Base-by-base conservation (phyloP, 805 yeast species). In the Candida ulmi region DNA sequence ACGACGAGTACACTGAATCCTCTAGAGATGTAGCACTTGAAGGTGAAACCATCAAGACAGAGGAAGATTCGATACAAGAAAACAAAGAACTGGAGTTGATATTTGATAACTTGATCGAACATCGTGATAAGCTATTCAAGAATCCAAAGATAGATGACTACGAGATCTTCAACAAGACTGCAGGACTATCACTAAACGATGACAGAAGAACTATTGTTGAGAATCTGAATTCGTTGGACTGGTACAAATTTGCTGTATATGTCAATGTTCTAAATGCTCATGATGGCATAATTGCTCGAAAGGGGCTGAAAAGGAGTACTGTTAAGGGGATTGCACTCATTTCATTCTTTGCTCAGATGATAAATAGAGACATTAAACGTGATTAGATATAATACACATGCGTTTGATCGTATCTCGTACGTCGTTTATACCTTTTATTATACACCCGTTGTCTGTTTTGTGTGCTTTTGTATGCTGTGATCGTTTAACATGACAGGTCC, bases 211-310 rank as follows among this genome's bases (percentile, higher is more conserved):
- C 49, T 13, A 80, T 82, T 29, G 56, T 76, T 26, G 55, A 67
- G 2, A 73, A 75, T 45, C 65, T 90, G 54, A 84, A 86, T 58
- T 50, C 59, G 17, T 57, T 91, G 18, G 68, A 72, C 3, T 90
- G 96, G 96, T 65, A 76, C 36, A 87, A 90, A 55, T 72, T 85
- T 32, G 84, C 93, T 0, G 80, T 83, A 2, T 78, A 76, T 48
- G 68, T 90, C 35, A 80, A 78, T 45, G 72, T 82, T 15, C 66
- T 83, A 53, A 88, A 88, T 58, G 80, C 97, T 0, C 98, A 90
- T 55, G 95, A 84, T 43, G 85, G 84, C 4, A 85, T 91, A 38
- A 84, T 88, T 15, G 87, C 91, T 15, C 70, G 98, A 46, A 69
- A 80, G 41, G 88, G 88, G 0, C 62, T 77, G 2, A 56, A 61